A percentile compares a stretch with the other conserved stretches of the same genome.
Conservation (phyloP, 2,329 filamentous ascomycete genomes). For the Albophoma yamanashiensis region DNA sequence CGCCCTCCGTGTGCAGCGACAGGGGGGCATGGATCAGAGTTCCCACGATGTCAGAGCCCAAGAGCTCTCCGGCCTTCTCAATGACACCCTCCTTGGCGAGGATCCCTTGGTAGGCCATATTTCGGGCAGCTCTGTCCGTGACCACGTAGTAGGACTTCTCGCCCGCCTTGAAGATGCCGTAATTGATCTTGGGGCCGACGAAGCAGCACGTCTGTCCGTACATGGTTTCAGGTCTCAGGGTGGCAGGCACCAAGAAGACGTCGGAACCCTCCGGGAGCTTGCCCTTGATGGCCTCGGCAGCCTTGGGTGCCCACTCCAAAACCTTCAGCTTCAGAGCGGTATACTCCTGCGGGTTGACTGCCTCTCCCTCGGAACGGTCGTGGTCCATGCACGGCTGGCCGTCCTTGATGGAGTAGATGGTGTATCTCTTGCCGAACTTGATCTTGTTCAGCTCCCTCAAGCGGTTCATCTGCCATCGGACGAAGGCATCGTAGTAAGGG, state of each 20-base stretch:
- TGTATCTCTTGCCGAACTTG: slow-evolving; percentile 87
- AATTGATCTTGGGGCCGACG: slow-evolving; percentile 79
- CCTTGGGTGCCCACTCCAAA: slow-evolving; percentile 74
- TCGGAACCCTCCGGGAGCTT: slow-evolving; percentile 71
- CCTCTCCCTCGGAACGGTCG: slow-evolving; percentile 34
- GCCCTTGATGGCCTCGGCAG: slow-evolving; percentile 58
- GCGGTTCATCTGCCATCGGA: slow-evolving; percentile 94
- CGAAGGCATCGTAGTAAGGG: slow-evolving; percentile 91
- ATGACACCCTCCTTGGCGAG: slow-evolving; percentile 69
- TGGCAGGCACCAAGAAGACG: slow-evolving; percentile 85
- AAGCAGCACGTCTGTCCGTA: slow-evolving; percentile 97
- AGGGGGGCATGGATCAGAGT: slow-evolving; percentile 85
- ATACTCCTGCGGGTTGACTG: slow-evolving; percentile 75
- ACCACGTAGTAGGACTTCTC: slow-evolving; percentile 75
- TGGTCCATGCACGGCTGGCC: slow-evolving; percentile 37
- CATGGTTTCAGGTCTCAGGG: slow-evolving; percentile 93
- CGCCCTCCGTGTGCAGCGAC: slow-evolving; percentile 70
- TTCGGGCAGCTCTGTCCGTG: slow-evolving; percentile 77
- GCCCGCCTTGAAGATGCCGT: slow-evolving; percentile 75
- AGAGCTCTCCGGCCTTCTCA: slow-evolving; percentile 63
- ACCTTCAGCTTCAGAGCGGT: slow-evolving; percentile 86
- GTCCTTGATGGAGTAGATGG: slow-evolving; percentile 57
- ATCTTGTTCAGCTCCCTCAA: slow-evolving; percentile 86
- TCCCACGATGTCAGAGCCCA: slow-evolving; percentile 73
- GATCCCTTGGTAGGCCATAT: slow-evolving; percentile 91